These are phyloP conservation scores for Fusarium acutatum DNA, from an alignment of 2,329 filamentous ascomycete species.

Conservation along the genomic window DNA sequence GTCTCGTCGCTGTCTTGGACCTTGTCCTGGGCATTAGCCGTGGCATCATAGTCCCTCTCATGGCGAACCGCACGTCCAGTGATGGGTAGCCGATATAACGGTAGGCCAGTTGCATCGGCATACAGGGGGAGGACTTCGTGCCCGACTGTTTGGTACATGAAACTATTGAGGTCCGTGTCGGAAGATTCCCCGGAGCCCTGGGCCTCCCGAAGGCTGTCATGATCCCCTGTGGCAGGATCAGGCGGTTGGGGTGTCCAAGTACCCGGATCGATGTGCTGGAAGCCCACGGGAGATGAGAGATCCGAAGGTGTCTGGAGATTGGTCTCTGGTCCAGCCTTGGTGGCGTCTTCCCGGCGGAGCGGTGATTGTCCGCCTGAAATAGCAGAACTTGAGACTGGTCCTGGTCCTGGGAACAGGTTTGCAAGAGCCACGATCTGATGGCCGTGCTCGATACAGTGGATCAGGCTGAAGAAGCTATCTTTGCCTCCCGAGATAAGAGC, in stretches of 20 bases:
- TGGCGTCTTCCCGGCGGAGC: slow-evolving; percentile 25
- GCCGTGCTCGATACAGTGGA: slow-evolving; percentile 88
- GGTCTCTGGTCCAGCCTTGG: slow-evolving; percentile 1
- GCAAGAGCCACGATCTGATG: slow-evolving; percentile 88
- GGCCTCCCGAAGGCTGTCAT: slow-evolving; percentile 8
- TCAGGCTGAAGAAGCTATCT: slow-evolving; percentile 92
- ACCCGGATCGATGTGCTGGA: slow-evolving; percentile 37
- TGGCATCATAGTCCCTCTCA: slow-evolving; percentile 71
- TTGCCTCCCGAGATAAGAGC: slow-evolving; percentile 96
- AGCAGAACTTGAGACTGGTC: slow-evolving; percentile 2
- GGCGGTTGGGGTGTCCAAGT: slow-evolving; percentile 26
- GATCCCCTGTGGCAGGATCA: not conserved
- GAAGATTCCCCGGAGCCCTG: slow-evolving; percentile 22
- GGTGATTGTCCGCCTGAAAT: slow-evolving; percentile 10
- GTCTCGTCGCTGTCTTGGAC: slow-evolving; percentile 75
- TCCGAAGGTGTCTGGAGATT: not conserved
- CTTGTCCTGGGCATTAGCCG: slow-evolving; percentile 27
- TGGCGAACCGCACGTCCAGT: slow-evolving; percentile 74
- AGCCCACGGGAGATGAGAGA: slow-evolving; percentile 25
- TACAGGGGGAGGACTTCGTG: slow-evolving; percentile 89
- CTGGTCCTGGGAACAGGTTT: slow-evolving; percentile 73
- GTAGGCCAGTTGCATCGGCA: slow-evolving; percentile 77
- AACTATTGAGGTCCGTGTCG: slow-evolving; percentile 80
- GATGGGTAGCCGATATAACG: slow-evolving; percentile 85
- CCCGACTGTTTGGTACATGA: slow-evolving; percentile 99